Percentiles rank a stretch among this genome's conserved stretches.
phyloP scores from a whole-genome alignment of 768 basidiomycete genomes.

The Chiua virens region DNA sequence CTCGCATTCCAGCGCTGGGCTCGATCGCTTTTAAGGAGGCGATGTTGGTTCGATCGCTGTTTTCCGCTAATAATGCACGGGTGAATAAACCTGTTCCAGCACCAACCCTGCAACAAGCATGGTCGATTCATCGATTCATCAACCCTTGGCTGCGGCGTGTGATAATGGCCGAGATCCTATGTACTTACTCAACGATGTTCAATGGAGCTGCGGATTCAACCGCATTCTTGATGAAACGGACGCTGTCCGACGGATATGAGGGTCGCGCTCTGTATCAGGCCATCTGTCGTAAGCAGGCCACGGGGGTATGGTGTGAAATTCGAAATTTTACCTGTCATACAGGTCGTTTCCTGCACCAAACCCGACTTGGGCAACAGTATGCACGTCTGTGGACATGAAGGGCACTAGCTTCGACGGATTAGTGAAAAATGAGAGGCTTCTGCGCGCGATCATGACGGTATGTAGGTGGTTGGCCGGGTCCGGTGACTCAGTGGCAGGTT shows the following conservation, averaged over 20 bases:
- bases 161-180: slow-evolving; percentile 1
- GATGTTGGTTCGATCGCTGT: slow-evolving; percentile 51
- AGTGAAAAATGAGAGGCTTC: neutral
- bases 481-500: too few species aligned
- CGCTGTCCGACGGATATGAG: slow-evolving; percentile 67
- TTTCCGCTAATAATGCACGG: slow-evolving; percentile 69
- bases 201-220: slow-evolving; percentile 41
- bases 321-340: slow-evolving; percentile 71
- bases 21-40: slow-evolving; percentile 68
- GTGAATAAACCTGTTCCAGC: slow-evolving; percentile 90
- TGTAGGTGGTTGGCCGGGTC: too few species aligned
- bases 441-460: neutral
- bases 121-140: too few species aligned
- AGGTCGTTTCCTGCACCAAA: slow-evolving; percentile 80
- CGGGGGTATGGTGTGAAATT: too few species aligned
- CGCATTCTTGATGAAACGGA: slow-evolving; percentile 58
- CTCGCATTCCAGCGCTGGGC: slow-evolving; percentile 86
- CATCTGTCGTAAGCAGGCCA: too few species aligned
- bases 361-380: slow-evolving; percentile 66
- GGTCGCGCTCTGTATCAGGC: slow-evolving; percentile 59
- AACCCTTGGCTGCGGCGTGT: neutral
- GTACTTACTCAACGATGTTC: slow-evolving; percentile 68
- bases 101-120: slow-evolving; percentile 60
- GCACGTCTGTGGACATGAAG: slow-evolving; percentile 45
- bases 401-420: neutral